Base-by-base conservation (phyloP, 345 rosid species). In the Eucalyptus polyanthemos region DNA sequence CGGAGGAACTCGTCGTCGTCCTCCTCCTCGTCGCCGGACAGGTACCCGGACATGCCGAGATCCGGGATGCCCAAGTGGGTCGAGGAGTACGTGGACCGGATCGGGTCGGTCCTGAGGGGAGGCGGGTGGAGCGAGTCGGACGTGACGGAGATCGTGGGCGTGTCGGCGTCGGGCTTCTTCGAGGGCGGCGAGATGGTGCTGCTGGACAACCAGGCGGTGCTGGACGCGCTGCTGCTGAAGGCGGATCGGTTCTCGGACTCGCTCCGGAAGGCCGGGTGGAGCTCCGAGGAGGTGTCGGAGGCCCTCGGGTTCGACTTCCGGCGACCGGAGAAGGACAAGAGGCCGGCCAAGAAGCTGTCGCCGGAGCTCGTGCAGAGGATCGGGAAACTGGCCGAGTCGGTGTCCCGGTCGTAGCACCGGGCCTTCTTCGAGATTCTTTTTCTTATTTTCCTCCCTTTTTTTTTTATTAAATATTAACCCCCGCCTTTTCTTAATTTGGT, bases 101-200 rank as follows among this genome's bases (percentile, higher is more conserved):
- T 98, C 89, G 99, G 98, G 90, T 94, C 96, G 91, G 96, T 95
- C 90, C 92, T 98, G 88, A 94, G 95, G 88, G 94, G 91, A 87
- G 98, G 99, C 90, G 98, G 99, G 86, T 98, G 99, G 99, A 92
- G 93, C 90, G 98, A 98, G 60, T 89, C 96, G 58, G 99, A 98
- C 50, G 92, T 98, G 8, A 88, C 92, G 49, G 99, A 98, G 81
- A 97, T 98, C 17, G 94, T 93, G 17, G 92, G 94, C 76, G 99
- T 97, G 44, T 95, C 99, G 29, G 98, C 97, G 49, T 95, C 99
- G 4, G 98, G 98, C 9, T 95, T 98, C 88, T 95, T 97, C 14
- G 96, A 95, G 89, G 95, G 93, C 1, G 96, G 93, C 2, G 99
- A 96, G 90, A 95, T 96, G 97, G 96, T 96, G 24, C 86, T 96